These are phyloP conservation scores for Cytidiella melzeri DNA, from an alignment of 768 basidiomycete genomes.

Conservation along the genomic window DNA sequence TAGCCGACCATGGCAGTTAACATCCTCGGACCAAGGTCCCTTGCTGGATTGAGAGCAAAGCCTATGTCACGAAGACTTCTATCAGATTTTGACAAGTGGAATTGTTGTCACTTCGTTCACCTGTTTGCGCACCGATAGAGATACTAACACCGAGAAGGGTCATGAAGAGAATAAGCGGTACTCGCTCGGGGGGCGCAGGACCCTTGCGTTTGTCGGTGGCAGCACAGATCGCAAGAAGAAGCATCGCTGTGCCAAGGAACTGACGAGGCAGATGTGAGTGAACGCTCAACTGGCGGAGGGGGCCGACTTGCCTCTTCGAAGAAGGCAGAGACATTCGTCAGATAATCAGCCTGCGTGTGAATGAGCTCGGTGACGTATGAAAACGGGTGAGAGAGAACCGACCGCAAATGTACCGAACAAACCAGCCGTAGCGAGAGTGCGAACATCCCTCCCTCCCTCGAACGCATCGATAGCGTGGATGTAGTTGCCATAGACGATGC, in stretches of 20 bases:
- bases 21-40: conserved; percentile 65
- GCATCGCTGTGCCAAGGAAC: conserved; percentile 50
- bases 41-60: conserved; percentile 63
- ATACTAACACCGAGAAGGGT: conserved; percentile 50
- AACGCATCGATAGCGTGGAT: conserved; percentile 59
- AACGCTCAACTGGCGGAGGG: neutral
- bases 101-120: conserved; percentile 4
- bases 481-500: conserved; percentile 57
- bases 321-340: conserved; percentile 38
- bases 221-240: conserved; percentile 49
- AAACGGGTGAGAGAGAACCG: conserved; percentile 13
- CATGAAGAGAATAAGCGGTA: conserved; percentile 51
- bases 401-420: conserved; percentile 62
- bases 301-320: conserved; percentile 34
- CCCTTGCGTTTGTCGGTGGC: conserved; percentile 48
- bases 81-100: neutral
- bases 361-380: neutral
- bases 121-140: conserved; percentile 56
- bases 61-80: conserved; percentile 25
- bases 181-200: conserved; percentile 42
- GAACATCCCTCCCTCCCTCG: conserved; percentile 48
- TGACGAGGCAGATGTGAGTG: conserved; percentile 20
- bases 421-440: conserved; percentile 52
- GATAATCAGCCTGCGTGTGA: conserved; percentile 30
- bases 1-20: conserved; percentile 71